Evolutionary conservation across 2,329 filamentous ascomycete genomes (phyloP).

Genomic region (Alternaria metachromatica): DNA sequence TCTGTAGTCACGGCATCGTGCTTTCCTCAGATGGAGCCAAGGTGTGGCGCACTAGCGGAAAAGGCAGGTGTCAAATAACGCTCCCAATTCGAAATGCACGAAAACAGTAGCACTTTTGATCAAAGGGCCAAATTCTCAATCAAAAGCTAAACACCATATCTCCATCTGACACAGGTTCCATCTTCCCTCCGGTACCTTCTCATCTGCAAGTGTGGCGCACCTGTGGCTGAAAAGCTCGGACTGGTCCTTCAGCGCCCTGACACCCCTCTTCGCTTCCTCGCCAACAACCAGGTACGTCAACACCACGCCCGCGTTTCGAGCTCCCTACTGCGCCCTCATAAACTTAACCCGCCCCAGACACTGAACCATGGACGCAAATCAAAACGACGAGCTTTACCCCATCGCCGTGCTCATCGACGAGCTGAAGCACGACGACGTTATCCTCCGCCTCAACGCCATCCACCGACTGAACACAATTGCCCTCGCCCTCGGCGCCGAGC

Average conservation of each 20-base stretch:
- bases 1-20: not conserved
- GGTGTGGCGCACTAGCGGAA: not conserved
- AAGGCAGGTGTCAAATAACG: not conserved
- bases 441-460: slow-evolving; percentile 97
- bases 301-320: slow-evolving; percentile 32
- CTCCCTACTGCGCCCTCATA: slow-evolving; percentile 29
- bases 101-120: not conserved
- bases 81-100: not conserved
- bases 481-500: slow-evolving; percentile 91
- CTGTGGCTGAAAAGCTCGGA: slow-evolving; percentile 18
- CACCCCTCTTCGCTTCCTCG: slow-evolving; percentile 36
- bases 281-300: slow-evolving; percentile 47
- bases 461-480: slow-evolving; percentile 98
- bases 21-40: not conserved
- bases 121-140: not conserved
- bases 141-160: not conserved
- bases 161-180: not conserved
- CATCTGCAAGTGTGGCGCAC: not conserved
- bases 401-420: slow-evolving; percentile 99
- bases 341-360: slow-evolving; percentile 34
- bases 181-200: not conserved
- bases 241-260: slow-evolving; percentile 23
- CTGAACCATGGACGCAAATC: slow-evolving; percentile 80
- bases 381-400: slow-evolving; percentile 98
- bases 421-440: slow-evolving; percentile 99